Conservation (phyloP, 257 asterid species). For the Primulina eburnea region DNA sequence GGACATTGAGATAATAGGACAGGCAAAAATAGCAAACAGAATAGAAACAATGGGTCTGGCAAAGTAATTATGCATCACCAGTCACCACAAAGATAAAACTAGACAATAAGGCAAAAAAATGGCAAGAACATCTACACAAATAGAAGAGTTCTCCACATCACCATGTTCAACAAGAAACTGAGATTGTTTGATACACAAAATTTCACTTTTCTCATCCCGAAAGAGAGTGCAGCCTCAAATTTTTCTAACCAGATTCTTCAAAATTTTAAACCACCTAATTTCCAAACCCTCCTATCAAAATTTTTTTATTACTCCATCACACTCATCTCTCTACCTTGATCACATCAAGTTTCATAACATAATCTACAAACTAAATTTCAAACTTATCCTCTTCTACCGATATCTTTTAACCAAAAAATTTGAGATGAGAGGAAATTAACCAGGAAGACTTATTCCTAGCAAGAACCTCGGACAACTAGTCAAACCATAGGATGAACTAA, state of each 20-base stretch:
- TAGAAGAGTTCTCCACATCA: neutral
- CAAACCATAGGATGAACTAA: neutral
- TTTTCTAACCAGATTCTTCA: neutral
- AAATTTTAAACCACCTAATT: neutral
- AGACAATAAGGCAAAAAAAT: neutral
- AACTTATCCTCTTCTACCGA: neutral
- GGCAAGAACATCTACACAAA: neutral
- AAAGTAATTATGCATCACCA: neutral
- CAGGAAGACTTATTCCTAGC: neutral
- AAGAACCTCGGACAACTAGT: neutral
- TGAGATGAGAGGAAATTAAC: neutral
- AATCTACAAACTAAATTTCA: no score
- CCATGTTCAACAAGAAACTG: neutral
- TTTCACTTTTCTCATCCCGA: neutral
- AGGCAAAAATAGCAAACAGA: neutral
- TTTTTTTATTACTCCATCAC: no score
- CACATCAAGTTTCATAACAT: no score
- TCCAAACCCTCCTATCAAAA: no score
- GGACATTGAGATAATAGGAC: neutral
- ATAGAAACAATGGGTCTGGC: neutral
- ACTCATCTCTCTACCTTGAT: no score
- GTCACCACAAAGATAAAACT: neutral
- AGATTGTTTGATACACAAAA: neutral
- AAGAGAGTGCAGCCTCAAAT: neutral
- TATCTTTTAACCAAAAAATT: neutral